A percentile compares a stretch with the other conserved stretches of the same genome.
Conservation (phyloP, 805 yeast genomes). For the Wickerhamiella azymoides region DNA sequence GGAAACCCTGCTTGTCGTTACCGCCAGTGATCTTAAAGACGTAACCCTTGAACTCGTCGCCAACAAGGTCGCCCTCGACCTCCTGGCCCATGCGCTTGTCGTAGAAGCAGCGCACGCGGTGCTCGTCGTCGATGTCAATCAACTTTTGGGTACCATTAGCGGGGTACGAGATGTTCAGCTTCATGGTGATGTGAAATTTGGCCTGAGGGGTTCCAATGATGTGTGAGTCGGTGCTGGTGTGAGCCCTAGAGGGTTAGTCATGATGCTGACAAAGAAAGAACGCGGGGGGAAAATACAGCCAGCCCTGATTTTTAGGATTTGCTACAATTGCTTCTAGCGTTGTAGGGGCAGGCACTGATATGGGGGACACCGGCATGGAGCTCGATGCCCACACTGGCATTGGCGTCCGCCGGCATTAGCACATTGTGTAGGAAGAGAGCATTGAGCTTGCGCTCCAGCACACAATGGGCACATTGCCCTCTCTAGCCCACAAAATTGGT, state of each 20-base stretch:
- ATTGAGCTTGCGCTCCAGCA: no score
- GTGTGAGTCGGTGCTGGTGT: slow-evolving; percentile 3
- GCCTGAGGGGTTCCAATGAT: neutral
- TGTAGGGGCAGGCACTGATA: no score
- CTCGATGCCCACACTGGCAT: no score
- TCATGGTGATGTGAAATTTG: slow-evolving; percentile 14
- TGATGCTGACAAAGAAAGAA: no score
- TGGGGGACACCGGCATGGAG: no score
- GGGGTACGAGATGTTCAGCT: slow-evolving; percentile 99
- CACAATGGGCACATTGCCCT: no score
- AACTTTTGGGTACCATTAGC: slow-evolving; percentile 99
- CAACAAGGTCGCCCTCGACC: slow-evolving; percentile 95
- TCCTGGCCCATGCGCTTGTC: slow-evolving; percentile 99
- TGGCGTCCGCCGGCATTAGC: no score
- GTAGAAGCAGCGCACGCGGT: slow-evolving; percentile 94
- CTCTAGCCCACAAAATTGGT: no score
- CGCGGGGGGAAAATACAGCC: no score
- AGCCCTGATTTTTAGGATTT: no score
- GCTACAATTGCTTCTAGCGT: no score
- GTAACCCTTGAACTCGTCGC: slow-evolving; percentile 99
- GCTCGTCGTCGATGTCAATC: slow-evolving; percentile 97
- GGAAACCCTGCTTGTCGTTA: slow-evolving; percentile 99
- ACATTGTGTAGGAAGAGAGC: no score
- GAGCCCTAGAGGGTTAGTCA: slow-evolving; percentile 3
- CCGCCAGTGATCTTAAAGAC: slow-evolving; percentile 98